These are phyloP conservation scores for Barnettozyma hawaiiensis DNA, from an alignment of 1,139 yeast genomes.

Conservation along the genomic window DNA sequence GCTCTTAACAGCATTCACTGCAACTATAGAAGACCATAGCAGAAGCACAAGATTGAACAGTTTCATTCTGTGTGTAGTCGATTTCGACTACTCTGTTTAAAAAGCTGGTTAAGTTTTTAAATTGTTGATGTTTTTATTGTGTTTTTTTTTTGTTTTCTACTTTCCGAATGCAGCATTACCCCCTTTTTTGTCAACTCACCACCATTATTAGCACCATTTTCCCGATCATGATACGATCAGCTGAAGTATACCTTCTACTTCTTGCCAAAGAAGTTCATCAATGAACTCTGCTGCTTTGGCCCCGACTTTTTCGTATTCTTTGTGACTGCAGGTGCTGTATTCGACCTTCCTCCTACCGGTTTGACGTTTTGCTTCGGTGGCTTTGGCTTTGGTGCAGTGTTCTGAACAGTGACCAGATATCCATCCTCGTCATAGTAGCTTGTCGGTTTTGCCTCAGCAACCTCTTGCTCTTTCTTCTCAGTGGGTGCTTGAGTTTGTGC, in stretches of 20 bases:
- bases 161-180: no score
- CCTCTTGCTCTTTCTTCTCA: slow-evolving; percentile 1
- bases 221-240: no score
- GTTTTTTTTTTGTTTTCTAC: no score
- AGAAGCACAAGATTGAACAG: not conserved
- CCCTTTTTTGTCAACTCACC: no score
- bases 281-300: slow-evolving; percentile 19
- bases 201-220: no score
- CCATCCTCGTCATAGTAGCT: slow-evolving; percentile 29
- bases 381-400: slow-evolving; percentile 12
- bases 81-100: no score
- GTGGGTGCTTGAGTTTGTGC: slow-evolving; percentile 3
- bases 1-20: slow-evolving; percentile 36
- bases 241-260: slow-evolving; percentile 11
- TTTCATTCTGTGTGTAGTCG: not conserved
- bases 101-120: no score
- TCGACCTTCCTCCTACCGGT: no score
- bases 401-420: slow-evolving; percentile 22
- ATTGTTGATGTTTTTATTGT: no score
- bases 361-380: no score
- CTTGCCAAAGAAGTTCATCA: slow-evolving; percentile 25
- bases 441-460: slow-evolving; percentile 8
- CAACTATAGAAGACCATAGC: not conserved
- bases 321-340: slow-evolving; percentile 9
- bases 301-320: slow-evolving; percentile 18